Base-by-base conservation (phyloP, 345 rosid species). In the Excoecaria agallocha region DNA sequence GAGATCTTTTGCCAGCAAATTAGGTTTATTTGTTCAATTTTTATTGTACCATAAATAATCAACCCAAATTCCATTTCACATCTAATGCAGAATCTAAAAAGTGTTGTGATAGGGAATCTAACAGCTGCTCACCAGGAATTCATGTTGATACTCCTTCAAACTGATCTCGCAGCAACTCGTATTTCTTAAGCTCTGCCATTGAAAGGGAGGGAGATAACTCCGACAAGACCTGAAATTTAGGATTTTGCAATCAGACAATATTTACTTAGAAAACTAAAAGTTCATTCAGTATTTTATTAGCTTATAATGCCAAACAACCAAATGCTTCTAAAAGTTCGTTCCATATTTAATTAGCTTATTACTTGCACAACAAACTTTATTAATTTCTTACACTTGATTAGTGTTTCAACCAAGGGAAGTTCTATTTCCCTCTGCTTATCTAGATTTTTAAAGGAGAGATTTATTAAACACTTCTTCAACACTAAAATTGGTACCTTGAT, bases 121-220 rank as follows among this genome's bases (percentile, higher is more conserved):
- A 38, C 57, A 39, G 64, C 25, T 10, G 12, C 58, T 61, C 30
- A 10, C 69, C 51, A 15, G 5, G 0, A 38, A 22, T 52, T 83
- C 76, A 83, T 39, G 48, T 84, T 68, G 83, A 79, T 48, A 87
- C 74, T 55, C 98, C 97, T 85, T 90, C 85, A 73, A 91, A 89
- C 70, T 87, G 93, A 72, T 91, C 87, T 48, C 96, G 87, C 39
- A 95, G 87, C 74, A 61, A 38, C 82, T 95, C 98, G 7, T 95
- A 93, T 82, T 93, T 93, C 83, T 88, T 93, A 19, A 95, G 92
- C 85, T 95, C 99, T 6, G 89, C 85, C 82, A 83, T 70, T 52
- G 98, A 93, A 55, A 94, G 93, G 59, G 98, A 94, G 10, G 98
- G 98, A 24, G 97, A 88, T 20, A 92, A 87, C 80, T 93, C 98